These are phyloP conservation scores for Chalciporus chontae DNA, from an alignment of 768 basidiomycete genomes.

Conservation along the genomic window DNA sequence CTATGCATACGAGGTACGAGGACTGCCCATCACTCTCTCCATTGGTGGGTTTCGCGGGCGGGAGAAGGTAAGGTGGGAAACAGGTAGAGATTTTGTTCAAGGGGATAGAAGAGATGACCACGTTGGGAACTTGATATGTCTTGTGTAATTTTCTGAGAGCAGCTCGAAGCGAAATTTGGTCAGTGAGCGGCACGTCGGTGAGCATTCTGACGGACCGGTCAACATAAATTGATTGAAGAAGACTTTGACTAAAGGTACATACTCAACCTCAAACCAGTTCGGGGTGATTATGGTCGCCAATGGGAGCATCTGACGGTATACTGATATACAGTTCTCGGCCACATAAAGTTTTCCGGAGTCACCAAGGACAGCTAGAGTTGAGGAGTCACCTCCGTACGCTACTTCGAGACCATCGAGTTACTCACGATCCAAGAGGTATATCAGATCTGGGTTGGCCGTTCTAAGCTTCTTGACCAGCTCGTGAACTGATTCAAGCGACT, in stretches of 20 bases:
- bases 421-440: slow-evolving; percentile 93
- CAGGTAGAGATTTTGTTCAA: slow-evolving; percentile 57
- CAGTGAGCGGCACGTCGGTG: slow-evolving; percentile 67
- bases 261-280: slow-evolving; percentile 99
- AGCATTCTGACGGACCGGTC: slow-evolving; percentile 51
- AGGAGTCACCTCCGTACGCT: background rate
- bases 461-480: slow-evolving; percentile 61
- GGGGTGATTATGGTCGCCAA: slow-evolving; percentile 93
- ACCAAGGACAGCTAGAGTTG: slow-evolving; percentile 79
- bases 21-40: slow-evolving; percentile 15
- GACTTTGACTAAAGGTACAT: slow-evolving; percentile 9
- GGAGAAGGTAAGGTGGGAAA: slow-evolving; percentile 47
- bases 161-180: slow-evolving; percentile 57
- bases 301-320: slow-evolving; percentile 78
- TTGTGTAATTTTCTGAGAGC: slow-evolving; percentile 75
- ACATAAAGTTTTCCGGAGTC: slow-evolving; percentile 91
- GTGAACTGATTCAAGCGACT: slow-evolving; percentile 65
- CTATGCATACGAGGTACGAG: slow-evolving; percentile 74
- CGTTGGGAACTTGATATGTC: slow-evolving; percentile 73
- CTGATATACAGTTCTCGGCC: slow-evolving; percentile 77
- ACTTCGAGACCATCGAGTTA: slow-evolving; percentile 7
- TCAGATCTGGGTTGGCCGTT: slow-evolving; percentile 50
- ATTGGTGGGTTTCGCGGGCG: background rate
- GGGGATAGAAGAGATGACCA: slow-evolving; percentile 90
- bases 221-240: slow-evolving; percentile 2